phyloP scores from a whole-genome alignment of 108 stramenopile species.

The Mayamaea pseudoterrestris region DNA sequence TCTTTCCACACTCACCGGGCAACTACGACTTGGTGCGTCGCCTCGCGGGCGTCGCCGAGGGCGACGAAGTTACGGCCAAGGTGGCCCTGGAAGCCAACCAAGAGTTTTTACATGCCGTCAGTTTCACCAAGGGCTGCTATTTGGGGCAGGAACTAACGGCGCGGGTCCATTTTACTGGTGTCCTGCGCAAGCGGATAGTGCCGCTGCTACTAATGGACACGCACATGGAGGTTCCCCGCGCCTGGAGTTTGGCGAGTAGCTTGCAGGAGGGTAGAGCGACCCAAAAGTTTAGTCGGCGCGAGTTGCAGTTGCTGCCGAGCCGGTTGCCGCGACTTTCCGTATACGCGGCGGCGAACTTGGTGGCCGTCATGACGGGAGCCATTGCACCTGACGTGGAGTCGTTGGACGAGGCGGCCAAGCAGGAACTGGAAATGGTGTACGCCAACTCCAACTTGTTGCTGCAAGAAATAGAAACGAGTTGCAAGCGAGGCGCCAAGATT shows the following conservation, averaged over 20 bases:
- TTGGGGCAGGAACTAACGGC: slow-evolving; percentile 97
- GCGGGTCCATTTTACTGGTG: slow-evolving; percentile 85
- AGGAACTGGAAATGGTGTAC: slow-evolving; percentile 15
- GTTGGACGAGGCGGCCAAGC: slow-evolving; percentile 10
- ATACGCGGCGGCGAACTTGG: slow-evolving; percentile 43
- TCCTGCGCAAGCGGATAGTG: slow-evolving; percentile 84
- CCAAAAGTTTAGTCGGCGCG: slow-evolving; percentile 12
- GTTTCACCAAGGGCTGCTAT: slow-evolving; percentile 96
- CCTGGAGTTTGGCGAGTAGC: slow-evolving; percentile 64
- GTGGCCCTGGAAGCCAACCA: slow-evolving; percentile 90
- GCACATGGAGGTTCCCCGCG: slow-evolving; percentile 53
- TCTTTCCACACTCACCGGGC: slow-evolving; percentile 40
- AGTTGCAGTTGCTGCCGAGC: slow-evolving; percentile 9
- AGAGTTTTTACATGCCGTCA: slow-evolving; percentile 83
- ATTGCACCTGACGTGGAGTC: slow-evolving; percentile 15
- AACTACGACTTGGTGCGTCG: slow-evolving; percentile 59
- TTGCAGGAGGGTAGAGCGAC: slow-evolving; percentile 34
- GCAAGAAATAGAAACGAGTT: slow-evolving; percentile 21
- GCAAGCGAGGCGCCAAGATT: slow-evolving; percentile 45
- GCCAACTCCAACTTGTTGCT: slow-evolving; percentile 27
- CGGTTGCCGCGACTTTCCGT: slow-evolving; percentile 61
- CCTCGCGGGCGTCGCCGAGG: slow-evolving; percentile 80
- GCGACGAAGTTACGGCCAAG: slow-evolving; percentile 49
- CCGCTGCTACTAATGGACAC: slow-evolving; percentile 68
- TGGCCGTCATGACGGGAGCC: slow-evolving; percentile 59